These are phyloP conservation scores for Trichophyton mentagrophytes DNA, from an alignment of 2,329 filamentous ascomycete species.

Conservation along the genomic window DNA sequence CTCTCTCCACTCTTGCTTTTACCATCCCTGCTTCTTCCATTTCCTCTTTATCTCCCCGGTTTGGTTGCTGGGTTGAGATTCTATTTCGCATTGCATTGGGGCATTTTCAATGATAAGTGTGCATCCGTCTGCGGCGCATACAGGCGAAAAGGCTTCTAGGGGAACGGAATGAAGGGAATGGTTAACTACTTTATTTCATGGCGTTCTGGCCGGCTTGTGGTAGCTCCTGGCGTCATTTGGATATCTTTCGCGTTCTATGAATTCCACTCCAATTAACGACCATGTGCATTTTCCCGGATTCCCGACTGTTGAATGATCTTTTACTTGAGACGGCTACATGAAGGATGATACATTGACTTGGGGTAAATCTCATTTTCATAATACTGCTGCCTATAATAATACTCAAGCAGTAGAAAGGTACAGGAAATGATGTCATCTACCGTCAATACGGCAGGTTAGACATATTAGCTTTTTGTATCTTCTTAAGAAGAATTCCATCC, in stretches of 20 bases:
- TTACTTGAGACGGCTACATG: no score
- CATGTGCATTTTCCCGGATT: no score
- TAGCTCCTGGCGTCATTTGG: background rate
- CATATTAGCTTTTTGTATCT: background rate
- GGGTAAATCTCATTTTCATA: no score
- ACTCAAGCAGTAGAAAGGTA: no score
- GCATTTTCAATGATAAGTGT: background rate
- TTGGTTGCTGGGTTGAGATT: background rate
- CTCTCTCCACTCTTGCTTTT: background rate
- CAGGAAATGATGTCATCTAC: no score
- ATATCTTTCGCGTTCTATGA: background rate
- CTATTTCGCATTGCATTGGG: background rate
- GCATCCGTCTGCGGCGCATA: background rate
- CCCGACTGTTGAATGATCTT: no score
- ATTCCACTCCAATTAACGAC: no score
- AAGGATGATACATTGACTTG: no score
- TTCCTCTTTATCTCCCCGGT: background rate
- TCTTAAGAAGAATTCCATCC: conserved; percentile 25
- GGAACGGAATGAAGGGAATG: background rate
- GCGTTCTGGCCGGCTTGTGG: background rate
- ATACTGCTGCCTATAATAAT: no score
- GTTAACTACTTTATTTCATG: background rate
- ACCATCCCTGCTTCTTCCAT: no score
- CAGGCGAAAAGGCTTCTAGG: background rate
- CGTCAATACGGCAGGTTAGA: no score